Conservation (phyloP, 1,284 basidiomycete genomes). For the Athelia sp. region DNA sequence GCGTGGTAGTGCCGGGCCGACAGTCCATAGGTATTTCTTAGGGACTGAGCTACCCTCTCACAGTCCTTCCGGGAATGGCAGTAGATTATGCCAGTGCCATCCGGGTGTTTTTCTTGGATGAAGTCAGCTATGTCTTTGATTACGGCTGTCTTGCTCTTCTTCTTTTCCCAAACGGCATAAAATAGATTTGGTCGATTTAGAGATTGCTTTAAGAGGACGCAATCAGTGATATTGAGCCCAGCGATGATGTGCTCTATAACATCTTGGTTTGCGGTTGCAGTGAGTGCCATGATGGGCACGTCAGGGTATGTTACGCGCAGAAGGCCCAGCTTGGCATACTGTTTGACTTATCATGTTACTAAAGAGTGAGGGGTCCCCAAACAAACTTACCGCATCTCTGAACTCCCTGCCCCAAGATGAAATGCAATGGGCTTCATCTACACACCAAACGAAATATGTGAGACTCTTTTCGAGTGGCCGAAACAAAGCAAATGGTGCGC, state of each 20-base stretch:
- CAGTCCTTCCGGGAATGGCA: conserved; percentile 70
- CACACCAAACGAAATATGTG: too few species aligned
- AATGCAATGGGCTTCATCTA: conserved; percentile 91
- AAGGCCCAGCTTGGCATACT: conserved; percentile 67
- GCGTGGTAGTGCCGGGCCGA: conserved; percentile 87
- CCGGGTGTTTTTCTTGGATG: conserved; percentile 56
- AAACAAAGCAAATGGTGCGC: too few species aligned
- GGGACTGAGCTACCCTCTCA: conserved; percentile 71
- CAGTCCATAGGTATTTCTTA: conserved; percentile 55
- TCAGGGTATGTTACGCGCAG: conserved; percentile 72
- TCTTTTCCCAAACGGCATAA: conserved; percentile 72
- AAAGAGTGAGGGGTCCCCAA: not conserved
- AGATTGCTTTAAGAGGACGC: conserved; percentile 69
- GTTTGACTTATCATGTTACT: conserved; percentile 7
- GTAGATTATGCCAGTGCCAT: conserved; percentile 86
- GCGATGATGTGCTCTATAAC: conserved; percentile 78
- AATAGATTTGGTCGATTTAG: conserved; percentile 91
- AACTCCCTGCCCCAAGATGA: conserved; percentile 85
- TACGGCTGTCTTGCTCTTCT: conserved; percentile 30
- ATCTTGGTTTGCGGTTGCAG: conserved; percentile 84
- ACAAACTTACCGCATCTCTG: conserved; percentile 52
- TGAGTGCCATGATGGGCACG: conserved; percentile 93
- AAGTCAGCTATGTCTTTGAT: conserved; percentile 63
- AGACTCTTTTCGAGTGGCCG: too few species aligned
- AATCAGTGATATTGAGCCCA: conserved; percentile 60